Conservation (phyloP, 176 grass and related monocot species). For the Hordeum marinum region DNA sequence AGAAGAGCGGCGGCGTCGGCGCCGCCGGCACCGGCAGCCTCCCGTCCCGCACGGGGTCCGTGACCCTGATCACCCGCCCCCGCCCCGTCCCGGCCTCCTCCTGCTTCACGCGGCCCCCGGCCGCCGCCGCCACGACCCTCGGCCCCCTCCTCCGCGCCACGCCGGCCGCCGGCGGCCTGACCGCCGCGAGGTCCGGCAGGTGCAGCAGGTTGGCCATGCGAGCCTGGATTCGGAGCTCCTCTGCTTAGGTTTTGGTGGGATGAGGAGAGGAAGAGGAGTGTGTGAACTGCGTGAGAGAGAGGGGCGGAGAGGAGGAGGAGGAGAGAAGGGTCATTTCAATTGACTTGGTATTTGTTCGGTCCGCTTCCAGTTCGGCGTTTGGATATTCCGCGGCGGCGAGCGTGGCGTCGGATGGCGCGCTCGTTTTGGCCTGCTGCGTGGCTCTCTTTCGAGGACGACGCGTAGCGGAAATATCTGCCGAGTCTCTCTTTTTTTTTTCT, state of each 20-base stretch:
- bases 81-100: slow-evolving; percentile 31
- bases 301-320: background rate
- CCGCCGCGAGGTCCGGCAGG: slow-evolving; percentile 52
- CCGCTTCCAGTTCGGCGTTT: background rate
- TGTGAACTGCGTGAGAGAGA: slow-evolving; percentile 24
- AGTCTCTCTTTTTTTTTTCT: background rate
- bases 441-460: background rate
- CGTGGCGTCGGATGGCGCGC: slow-evolving; percentile 7
- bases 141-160: background rate
- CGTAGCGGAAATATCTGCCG: background rate
- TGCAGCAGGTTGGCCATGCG: slow-evolving; percentile 57
- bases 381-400: slow-evolving; percentile 13
- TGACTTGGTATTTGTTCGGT: background rate
- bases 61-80: slow-evolving; percentile 57
- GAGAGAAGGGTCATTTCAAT: slow-evolving; percentile 9
- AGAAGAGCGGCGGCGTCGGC: slow-evolving; percentile 35
- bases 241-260: background rate
- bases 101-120: slow-evolving; percentile 43
- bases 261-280: background rate
- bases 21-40: slow-evolving; percentile 20
- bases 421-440: background rate
- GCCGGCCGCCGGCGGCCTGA: background rate
- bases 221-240: background rate
- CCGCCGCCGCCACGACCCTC: background rate
- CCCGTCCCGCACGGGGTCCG: slow-evolving; percentile 58